Conservation (phyloP, 371 early-diverging fungal species). For the Blakeslea trispora region DNA sequence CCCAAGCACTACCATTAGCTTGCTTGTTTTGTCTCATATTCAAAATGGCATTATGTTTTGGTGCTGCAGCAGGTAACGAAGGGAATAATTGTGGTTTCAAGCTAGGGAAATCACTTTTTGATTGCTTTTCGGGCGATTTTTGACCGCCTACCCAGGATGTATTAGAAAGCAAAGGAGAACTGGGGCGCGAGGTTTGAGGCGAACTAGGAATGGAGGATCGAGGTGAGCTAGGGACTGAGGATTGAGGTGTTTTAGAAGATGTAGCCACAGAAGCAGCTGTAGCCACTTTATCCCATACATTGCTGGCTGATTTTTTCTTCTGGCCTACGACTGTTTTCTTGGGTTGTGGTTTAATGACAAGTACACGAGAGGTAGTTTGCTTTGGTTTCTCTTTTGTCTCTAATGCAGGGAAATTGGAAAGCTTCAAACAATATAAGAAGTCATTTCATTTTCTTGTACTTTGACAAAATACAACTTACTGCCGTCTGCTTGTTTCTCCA, state of each 20-base stretch:
- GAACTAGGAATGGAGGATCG: conserved; percentile 49
- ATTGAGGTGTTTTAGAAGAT: neutral
- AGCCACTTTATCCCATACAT: conserved; percentile 26
- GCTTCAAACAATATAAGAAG: conserved; percentile 8
- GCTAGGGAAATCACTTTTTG: conserved; percentile 24
- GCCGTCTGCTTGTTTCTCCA: conserved; percentile 73
- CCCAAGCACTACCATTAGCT: conserved; percentile 29
- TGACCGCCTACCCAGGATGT: conserved; percentile 12
- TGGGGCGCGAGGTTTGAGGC: conserved; percentile 34
- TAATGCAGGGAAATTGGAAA: conserved; percentile 33
- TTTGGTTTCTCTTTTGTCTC: conserved; percentile 6
- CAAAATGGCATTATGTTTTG: conserved; percentile 34
- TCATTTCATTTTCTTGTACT: neutral
- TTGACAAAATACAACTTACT: conserved; percentile 27
- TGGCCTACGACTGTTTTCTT: conserved; percentile 4
- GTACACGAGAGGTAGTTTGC: conserved; percentile 14
- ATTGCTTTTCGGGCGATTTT: neutral
- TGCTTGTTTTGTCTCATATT: conserved; percentile 35
- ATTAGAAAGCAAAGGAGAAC: neutral
- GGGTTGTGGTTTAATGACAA: conserved; percentile 22
- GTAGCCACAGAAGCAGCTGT: conserved; percentile 17
- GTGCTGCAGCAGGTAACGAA: conserved; percentile 42
- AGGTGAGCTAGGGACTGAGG: conserved; percentile 15
- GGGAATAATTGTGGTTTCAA: conserved; percentile 37
- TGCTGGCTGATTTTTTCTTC: neutral